Evolutionary conservation across 2,329 filamentous ascomycete species (phyloP), one percentile per base, ranked within the genome.

Genomic region (Talaromyces amestolkiae): DNA sequence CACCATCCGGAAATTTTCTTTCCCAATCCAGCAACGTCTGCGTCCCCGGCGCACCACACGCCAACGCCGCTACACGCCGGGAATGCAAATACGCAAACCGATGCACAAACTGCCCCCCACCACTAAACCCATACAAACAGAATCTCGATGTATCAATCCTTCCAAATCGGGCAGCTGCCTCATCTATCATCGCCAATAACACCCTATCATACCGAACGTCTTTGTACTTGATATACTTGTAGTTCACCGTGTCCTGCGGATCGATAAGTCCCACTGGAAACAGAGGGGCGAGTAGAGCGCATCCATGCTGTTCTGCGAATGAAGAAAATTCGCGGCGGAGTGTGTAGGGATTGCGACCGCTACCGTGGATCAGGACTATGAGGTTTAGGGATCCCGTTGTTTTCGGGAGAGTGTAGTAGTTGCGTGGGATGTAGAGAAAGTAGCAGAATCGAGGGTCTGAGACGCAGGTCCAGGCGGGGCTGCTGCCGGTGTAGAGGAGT

Each of bases 81-180:
- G 61, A 53, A 39, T 58, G 47, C 43, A 64, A 24, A 11, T 64
- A 64, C 15, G 61, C 53, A 39, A 64, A 64, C 31, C 61, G 61
- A 64, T 64, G 61, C n/a, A 58, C 61, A 7, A 49, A 58, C 27
- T 58, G 53, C 9, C 39, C 61, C 61, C 37, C 27, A 6, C 27
- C 27, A 31, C 61, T 64, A 53, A 47, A 64, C 17, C 61, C 61
- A 27, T 43, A 58, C 22, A 63, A 37, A 58, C 53, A 45, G 27
- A 63, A 63, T 9, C 24, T 31, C 5, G 33, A 39, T 8, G 35
- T 49, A 47, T 64, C 61, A 24, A 64, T 31, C 17, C 27, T 41
- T 5, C n/a, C 17, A 31, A 47, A 64, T 19, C 61, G 22, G 3
- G 39, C 39, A n/a, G 22, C 51, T 3, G 47, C 39, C 19, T 64